Base-by-base conservation (phyloP, 116 monocot species). In the Iris pallida region DNA sequence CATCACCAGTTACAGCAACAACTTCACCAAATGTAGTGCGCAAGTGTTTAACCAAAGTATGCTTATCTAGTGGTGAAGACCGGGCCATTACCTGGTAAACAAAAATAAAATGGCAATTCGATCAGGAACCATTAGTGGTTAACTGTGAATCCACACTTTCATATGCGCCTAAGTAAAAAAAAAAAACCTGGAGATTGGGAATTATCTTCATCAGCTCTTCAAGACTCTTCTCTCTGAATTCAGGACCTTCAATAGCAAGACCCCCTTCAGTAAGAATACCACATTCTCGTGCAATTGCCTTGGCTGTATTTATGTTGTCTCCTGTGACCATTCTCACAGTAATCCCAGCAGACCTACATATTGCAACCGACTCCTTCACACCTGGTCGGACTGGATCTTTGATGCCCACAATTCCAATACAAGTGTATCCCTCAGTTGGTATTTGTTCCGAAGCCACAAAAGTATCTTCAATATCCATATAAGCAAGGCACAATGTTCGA, bases 331-430 rank as follows among this genome's bases (percentile, higher is more conserved):
- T 87, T 73, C 85, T 77, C 12, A 91, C 91, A 42, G 75, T 71
- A 59, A 91, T 84, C 12, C 91, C 91, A 62, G 91, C 91, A 20
- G 87, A 76, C 65, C 79, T 79, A 48, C 91, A 91, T n/a, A 82
- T 73, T 51, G 79, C 82, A 55, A 91, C 91, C 13, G 91, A 84
- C 54, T 91, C 82, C 59, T 78, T 91, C 40, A 87, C 91, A 48
- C 91, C 91, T 12, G 84, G 80, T 20, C 91, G 84, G 16, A 91
- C 85, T 49, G 91, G 91, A 75, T 91, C 91, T 78, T 91, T 91
- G 45, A 91, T 91, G 53, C 87, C 91, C 41, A 91, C 74, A 46
- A 87, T 82, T 45, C 82, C 84, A 75, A 91, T 85, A 46, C 84
- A 91, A 4, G 87, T 91, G 64, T 75, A 91, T 41, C 87, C 87